Percentiles rank a stretch among this genome's conserved stretches.
Evolutionary conservation across 768 basidiomycete species (phyloP).

Genomic region (Phaffia tasmanica): DNA sequence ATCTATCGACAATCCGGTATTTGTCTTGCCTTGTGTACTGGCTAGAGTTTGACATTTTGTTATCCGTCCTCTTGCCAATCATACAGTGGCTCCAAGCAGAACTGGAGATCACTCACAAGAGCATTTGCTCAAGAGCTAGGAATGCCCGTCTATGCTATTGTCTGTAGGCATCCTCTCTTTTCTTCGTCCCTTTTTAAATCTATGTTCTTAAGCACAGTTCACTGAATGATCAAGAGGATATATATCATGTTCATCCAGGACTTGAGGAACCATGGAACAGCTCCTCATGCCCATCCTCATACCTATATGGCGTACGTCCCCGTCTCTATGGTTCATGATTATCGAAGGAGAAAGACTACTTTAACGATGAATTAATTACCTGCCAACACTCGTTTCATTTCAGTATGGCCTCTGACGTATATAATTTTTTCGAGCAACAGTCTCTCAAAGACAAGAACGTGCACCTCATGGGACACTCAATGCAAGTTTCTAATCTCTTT

Average conservation of each 20-base stretch:
- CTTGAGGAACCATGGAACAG: slow-evolving; percentile 77
- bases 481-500: slow-evolving; percentile 46
- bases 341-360: too few species aligned
- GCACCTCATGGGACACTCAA: slow-evolving; percentile 76
- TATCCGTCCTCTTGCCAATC: background rate
- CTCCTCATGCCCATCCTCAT: slow-evolving; percentile 63
- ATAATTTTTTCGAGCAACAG: slow-evolving; percentile 52
- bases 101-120: slow-evolving; percentile 73
- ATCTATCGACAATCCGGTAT: too few species aligned
- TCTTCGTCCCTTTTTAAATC: background rate
- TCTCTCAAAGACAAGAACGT: slow-evolving; percentile 44
- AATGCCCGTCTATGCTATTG: slow-evolving; percentile 63
- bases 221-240: background rate
- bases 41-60: background rate
- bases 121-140: slow-evolving; percentile 55
- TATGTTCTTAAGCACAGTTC: too few species aligned
- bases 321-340: too few species aligned
- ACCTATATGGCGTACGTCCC: slow-evolving; percentile 50
- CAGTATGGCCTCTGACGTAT: slow-evolving; percentile 60
- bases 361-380: background rate
- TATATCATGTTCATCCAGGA: slow-evolving; percentile 45
- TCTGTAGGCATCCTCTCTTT: slow-evolving; percentile 33
- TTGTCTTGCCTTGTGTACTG: background rate
- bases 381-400: background rate
- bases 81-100: slow-evolving; percentile 70